Evolutionary conservation across 305 asterid species (phyloP), one percentile per base, ranked within the genome.

Genomic region (Rubia occidens): DNA sequence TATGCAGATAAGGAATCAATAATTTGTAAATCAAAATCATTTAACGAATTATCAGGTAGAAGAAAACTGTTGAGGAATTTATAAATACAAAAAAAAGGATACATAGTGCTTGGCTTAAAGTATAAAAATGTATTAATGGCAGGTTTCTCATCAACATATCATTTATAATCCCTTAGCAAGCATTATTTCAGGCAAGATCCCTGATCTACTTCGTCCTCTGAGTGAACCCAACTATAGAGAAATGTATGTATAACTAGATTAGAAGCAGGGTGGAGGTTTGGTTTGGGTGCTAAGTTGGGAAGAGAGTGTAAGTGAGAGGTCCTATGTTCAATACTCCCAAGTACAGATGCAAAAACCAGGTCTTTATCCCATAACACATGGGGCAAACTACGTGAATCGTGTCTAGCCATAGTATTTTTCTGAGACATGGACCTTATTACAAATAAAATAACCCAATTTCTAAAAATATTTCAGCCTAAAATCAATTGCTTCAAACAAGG

Each of bases 221-320:
- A 45, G 4, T 43, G 69, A 29, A 11, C 18, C 11, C 39, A 20
- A 43, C 58, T 7, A 45, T 11, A 20, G 35, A 24, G 49, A 65
- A 65, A 42, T 21, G 24, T n/a, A 40, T 18, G 62, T 53, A 53
- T 53, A n/a, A n/a, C 17, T 56, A 20, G 32, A 56, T 20, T 24
- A 21, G 37, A 56, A 21, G 62, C 62, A 21, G 62, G 35, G 15
- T 14, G 35, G 6, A 24, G 13, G 37, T 56, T n/a, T 20, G 24
- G 62, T 11, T 56, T 21, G 37, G 62, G 62, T 56, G 62, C 35
- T 56, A 56, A 24, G 62, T n/a, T 49, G 60, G 60, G 29, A 11
- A 56, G 37, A 24, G 62, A 56, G 2, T 55, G 26, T 55, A 18
- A 55, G 26, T 56, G 17, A 21, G 17, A 56, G 14, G 35, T 56